Evolutionary conservation across 2,329 filamentous ascomycete species (phyloP).

Genomic region (Spiromastix sp.): DNA sequence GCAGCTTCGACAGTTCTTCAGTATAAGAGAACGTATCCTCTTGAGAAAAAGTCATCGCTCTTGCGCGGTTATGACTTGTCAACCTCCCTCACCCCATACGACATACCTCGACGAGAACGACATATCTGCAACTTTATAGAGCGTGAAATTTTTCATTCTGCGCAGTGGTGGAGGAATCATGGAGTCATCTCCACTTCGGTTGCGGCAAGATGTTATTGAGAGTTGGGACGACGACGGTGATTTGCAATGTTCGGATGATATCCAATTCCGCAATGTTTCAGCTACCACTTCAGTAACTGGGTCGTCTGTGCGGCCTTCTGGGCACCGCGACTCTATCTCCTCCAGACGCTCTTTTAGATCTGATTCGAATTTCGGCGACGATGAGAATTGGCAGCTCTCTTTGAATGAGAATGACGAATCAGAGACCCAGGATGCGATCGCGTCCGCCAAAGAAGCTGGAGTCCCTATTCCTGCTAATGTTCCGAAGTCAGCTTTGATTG

Average conservation of each 20-base stretch:
- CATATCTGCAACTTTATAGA: no score
- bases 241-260: conserved; percentile 36
- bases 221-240: conserved; percentile 42
- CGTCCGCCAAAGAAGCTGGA: conserved; percentile 75
- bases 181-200: conserved; percentile 27
- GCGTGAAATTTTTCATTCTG: no score
- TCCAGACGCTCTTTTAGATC: conserved; percentile 74
- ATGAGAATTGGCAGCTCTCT: conserved; percentile 82
- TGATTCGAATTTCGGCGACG: conserved; percentile 58
- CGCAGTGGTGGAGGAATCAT: no score
- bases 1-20: no score
- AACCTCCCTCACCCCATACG: no score
- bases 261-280: conserved; percentile 36
- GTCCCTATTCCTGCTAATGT: conserved; percentile 84
- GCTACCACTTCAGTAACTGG: conserved; percentile 36
- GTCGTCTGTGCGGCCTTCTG: conserved; percentile 31
- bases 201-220: conserved; percentile 31
- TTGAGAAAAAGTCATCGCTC: no score
- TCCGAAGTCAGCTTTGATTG: conserved; percentile 77
- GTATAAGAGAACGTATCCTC: no score
- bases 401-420: conserved; percentile 76
- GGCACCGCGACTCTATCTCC: conserved; percentile 64
- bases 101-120: no score
- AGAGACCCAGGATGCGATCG: conserved; percentile 75
- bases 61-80: no score